Conservation (phyloP, 768 basidiomycete genomes). For the Suillus occidentalis region DNA sequence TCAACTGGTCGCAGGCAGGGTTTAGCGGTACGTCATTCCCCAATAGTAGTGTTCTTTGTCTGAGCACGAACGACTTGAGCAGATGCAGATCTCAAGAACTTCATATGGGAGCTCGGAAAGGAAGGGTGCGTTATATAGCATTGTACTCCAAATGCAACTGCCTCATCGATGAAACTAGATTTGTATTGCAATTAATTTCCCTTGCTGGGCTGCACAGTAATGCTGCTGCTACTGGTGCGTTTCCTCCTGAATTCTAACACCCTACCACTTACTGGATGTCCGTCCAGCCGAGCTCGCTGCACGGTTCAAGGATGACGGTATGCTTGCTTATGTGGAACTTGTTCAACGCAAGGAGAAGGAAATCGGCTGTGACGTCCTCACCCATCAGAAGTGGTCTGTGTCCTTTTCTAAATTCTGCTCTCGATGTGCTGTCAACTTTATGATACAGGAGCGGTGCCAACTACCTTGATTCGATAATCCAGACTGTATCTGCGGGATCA, state of each 20-base stretch:
- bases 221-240: constrained; percentile 71
- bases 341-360: constrained; percentile 88
- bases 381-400: constrained; percentile 88
- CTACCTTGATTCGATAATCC: constrained; percentile 85
- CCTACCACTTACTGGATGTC: neutral
- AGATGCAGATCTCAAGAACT: constrained; percentile 78
- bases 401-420: neutral
- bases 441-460: constrained; percentile 79
- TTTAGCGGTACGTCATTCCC: constrained; percentile 53
- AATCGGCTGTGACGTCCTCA: constrained; percentile 85
- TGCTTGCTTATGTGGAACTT: constrained; percentile 90
- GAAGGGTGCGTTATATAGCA: constrained; percentile 59
- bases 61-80: constrained; percentile 7
- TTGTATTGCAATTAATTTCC: constrained; percentile 86
- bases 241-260: neutral
- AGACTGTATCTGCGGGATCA: constrained; percentile 82
- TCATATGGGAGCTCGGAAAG: constrained; percentile 88
- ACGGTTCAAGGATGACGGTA: constrained; percentile 82
- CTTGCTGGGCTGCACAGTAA: constrained; percentile 88
- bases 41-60: neutral
- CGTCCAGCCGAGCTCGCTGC: constrained; percentile 73
- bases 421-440: neutral
- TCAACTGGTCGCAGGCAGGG: constrained; percentile 88
- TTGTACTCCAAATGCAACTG: neutral
- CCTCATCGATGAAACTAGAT: constrained; percentile 43